These are phyloP conservation scores for Rhizopogon rudus DNA, from an alignment of 768 basidiomycete genomes.

Conservation along the genomic window DNA sequence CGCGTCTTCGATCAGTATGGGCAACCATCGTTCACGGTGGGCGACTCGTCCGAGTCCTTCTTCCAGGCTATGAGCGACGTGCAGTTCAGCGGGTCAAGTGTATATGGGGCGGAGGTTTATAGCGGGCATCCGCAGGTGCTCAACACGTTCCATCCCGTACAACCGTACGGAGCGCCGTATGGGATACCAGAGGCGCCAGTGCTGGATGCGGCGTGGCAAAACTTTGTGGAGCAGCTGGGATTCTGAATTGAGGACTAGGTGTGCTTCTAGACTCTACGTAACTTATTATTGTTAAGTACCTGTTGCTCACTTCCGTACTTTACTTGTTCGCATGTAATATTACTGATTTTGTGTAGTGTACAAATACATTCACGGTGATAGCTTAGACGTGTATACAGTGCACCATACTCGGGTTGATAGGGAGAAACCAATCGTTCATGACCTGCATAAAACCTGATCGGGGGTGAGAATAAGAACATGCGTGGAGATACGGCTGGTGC, in stretches of 20 bases:
- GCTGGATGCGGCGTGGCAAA: slow-evolving; percentile 61
- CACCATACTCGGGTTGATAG: slow-evolving; percentile 17
- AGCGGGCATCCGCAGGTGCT: slow-evolving; percentile 6
- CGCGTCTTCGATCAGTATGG: slow-evolving; percentile 35
- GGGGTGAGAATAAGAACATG: slow-evolving; percentile 4
- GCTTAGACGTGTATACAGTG: slow-evolving; percentile 19
- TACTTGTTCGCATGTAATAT: too few species aligned
- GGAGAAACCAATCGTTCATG: slow-evolving; percentile 18
- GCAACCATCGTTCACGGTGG: slow-evolving; percentile 9
- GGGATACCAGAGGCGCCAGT: slow-evolving; percentile 25
- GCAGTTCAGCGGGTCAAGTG: slow-evolving; percentile 19
- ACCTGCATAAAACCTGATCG: slow-evolving; percentile 9
- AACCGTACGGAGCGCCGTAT: slow-evolving; percentile 3
- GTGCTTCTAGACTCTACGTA: neutral
- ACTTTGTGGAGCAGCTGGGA: slow-evolving; percentile 65
- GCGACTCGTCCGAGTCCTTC: slow-evolving; percentile 24
- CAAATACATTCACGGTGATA: neutral
- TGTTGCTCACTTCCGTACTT: neutral
- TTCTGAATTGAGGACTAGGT: slow-evolving; percentile 23
- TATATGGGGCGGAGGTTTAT: slow-evolving; percentile 9
- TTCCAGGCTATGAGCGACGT: slow-evolving; percentile 27
- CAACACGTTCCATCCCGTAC: slow-evolving; percentile 15
- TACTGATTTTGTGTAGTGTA: neutral
- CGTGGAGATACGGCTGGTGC: too few species aligned
- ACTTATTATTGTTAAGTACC: neutral